These are phyloP conservation scores for Rhazya stricta DNA, from an alignment of 257 asterid species.

Conservation along the genomic window DNA sequence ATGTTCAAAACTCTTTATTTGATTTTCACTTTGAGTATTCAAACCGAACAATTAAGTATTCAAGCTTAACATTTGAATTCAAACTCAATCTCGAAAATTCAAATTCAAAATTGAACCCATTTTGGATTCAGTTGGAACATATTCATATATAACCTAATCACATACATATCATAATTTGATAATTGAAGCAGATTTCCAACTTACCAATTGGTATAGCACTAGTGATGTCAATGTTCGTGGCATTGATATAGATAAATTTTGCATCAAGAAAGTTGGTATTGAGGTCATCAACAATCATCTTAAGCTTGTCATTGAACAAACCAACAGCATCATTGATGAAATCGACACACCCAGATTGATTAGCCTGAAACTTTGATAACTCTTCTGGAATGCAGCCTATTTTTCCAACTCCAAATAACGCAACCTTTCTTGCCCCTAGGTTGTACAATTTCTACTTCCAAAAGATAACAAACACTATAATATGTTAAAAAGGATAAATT, in stretches of 20 bases:
- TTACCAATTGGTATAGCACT: not conserved
- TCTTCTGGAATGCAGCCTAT: constrained; percentile 23
- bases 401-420: constrained; percentile 12
- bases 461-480: too few relatives aligned
- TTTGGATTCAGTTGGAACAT: too few relatives aligned
- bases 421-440: constrained; percentile 26
- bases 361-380: not conserved
- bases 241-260: constrained; percentile 15
- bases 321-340: constrained; percentile 13
- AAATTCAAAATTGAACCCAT: too few relatives aligned
- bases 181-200: not conserved
- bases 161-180: not conserved
- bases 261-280: constrained; percentile 19
- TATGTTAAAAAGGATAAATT: too few relatives aligned
- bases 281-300: constrained; percentile 18
- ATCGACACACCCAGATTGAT: constrained; percentile 21
- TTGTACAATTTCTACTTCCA: constrained; percentile 8
- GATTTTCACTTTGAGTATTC: too few relatives aligned
- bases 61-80: too few relatives aligned
- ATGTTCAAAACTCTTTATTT: too few relatives aligned
- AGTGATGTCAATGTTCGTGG: constrained; percentile 1
- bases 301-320: constrained; percentile 17
- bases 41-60: too few relatives aligned
- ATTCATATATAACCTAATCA: too few relatives aligned
- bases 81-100: too few relatives aligned